Evolutionary conservation across 2,329 filamentous ascomycete genomes (phyloP).

Genomic region (Aspergillus sp.): DNA sequence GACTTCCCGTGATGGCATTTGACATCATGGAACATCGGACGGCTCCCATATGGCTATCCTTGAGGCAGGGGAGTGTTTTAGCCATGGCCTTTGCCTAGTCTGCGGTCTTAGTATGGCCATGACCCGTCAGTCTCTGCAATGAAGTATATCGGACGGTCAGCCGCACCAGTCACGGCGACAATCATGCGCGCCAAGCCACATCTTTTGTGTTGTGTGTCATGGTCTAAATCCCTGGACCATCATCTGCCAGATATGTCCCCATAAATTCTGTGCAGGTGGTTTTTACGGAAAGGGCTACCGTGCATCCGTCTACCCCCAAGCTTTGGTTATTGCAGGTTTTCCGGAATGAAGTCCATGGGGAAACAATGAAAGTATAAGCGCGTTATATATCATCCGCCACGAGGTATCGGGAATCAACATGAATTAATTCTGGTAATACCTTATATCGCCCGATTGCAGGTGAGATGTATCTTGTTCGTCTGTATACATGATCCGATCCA

Average conservation of each 20-base stretch:
- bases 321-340: neutral
- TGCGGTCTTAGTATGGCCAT: neutral
- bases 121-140: neutral
- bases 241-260: neutral
- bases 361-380: too few species aligned
- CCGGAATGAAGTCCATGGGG: too few species aligned
- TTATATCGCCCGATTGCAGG: neutral
- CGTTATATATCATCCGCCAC: too few species aligned
- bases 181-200: constrained; percentile 18
- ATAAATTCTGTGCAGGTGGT: neutral
- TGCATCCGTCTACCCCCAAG: neutral
- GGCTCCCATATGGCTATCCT: too few species aligned
- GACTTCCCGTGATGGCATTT: too few species aligned
- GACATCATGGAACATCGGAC: too few species aligned
- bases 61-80: too few species aligned
- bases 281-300: neutral
- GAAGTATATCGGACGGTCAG: constrained; percentile 9
- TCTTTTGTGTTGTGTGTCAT: constrained; percentile 8
- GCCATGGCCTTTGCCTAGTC: neutral
- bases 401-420: neutral
- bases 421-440: neutral
- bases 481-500: neutral
- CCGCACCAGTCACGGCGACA: constrained; percentile 15
- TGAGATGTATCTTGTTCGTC: constrained; percentile 5
- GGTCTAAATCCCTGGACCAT: constrained; percentile 7